A percentile compares a stretch with the other conserved stretches of the same genome.
Conservation (phyloP, 345 rosid species). For the Syzygium aromaticum region DNA sequence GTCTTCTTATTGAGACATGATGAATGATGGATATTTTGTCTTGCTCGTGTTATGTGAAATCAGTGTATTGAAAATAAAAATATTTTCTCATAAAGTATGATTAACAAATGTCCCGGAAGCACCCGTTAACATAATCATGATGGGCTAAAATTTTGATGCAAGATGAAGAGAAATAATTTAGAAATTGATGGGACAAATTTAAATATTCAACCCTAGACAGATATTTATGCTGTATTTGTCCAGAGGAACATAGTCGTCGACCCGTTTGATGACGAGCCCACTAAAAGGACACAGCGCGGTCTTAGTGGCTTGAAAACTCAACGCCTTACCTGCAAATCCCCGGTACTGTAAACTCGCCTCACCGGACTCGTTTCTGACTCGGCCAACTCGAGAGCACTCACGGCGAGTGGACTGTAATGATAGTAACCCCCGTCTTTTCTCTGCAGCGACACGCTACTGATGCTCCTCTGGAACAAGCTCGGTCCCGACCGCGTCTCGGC, state of each 20-base stretch:
- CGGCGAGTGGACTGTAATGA: constrained; percentile 12
- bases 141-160: background rate
- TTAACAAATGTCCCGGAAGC: background rate
- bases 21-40: background rate
- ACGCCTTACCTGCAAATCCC: constrained; percentile 57
- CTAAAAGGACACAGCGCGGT: background rate
- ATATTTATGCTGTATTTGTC: background rate
- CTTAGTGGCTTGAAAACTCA: background rate
- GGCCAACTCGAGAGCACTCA: constrained; percentile 9
- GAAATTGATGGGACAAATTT: background rate
- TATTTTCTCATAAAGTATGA: background rate
- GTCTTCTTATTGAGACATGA: background rate
- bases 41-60: background rate
- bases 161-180: background rate
- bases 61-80: background rate
- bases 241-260: background rate
- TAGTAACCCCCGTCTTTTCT: constrained; percentile 22
- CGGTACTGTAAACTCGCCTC: constrained; percentile 72
- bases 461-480: constrained; percentile 48
- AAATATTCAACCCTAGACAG: background rate
- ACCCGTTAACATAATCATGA: background rate
- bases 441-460: constrained; percentile 49
- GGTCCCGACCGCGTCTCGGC: constrained; percentile 23
- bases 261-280: background rate
- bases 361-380: constrained; percentile 48